These are phyloP conservation scores for Trifolium subterraneum DNA, from an alignment of 306 rosid genomes.

Conservation along the genomic window DNA sequence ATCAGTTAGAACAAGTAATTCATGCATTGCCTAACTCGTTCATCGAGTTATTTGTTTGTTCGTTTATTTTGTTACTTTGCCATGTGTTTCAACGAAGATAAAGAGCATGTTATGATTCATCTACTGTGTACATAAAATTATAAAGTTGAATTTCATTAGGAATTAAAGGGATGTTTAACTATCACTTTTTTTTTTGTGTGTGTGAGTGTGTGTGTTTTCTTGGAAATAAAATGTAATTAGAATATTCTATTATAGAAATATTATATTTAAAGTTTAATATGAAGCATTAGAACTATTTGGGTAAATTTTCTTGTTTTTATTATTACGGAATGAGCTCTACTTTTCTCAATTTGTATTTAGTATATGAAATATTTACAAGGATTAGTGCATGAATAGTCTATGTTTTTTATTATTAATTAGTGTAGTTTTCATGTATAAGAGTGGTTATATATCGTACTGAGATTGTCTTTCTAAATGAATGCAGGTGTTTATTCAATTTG, in stretches of 20 bases:
- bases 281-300: neutral
- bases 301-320: neutral
- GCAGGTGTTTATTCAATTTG: constrained; percentile 94
- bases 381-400: constrained; percentile 4
- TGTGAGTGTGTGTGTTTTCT: neutral
- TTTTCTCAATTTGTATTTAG: neutral
- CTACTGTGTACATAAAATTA: constrained; percentile 8
- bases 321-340: neutral
- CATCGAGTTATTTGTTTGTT: constrained; percentile 2
- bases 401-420: constrained; percentile 19
- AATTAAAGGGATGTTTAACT: neutral
- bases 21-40: constrained; percentile 15
- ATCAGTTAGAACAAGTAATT: neutral
- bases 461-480: constrained; percentile 34
- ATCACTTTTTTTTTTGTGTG: neutral
- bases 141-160: constrained; percentile 20
- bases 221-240: neutral
- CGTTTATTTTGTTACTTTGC: neutral
- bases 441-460: constrained; percentile 31
- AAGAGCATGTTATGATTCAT: neutral
- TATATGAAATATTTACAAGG: constrained; percentile 17
- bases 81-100: neutral
- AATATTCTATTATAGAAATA: neutral
- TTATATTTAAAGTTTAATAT: neutral
- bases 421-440: neutral